Evolutionary conservation across 2,329 filamentous ascomycete species (phyloP).

Genomic region (Sporothrix humicola): DNA sequence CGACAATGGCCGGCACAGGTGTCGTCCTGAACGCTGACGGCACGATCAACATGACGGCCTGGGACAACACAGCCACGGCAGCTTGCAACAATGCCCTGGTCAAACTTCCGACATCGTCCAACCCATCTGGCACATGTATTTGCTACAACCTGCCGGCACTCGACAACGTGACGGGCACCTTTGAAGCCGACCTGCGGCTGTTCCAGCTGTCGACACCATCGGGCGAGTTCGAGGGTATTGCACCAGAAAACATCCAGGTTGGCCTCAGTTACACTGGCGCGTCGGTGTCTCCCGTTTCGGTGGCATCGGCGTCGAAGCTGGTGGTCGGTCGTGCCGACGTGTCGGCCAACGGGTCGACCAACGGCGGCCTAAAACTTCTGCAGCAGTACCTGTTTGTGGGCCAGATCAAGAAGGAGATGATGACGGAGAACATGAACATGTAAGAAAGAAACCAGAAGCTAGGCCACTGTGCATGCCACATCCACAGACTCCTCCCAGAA

Average conservation of each 20-base stretch:
- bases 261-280: constrained; percentile 61
- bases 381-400: constrained; percentile 73
- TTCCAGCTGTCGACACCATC: constrained; percentile 70
- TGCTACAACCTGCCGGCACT: constrained; percentile 82
- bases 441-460: constrained; percentile 49
- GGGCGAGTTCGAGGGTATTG: constrained; percentile 59
- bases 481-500: background rate
- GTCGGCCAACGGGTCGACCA: constrained; percentile 35
- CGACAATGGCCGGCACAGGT: constrained; percentile 35
- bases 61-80: constrained; percentile 59
- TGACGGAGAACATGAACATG: constrained; percentile 64
- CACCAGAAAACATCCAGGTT: constrained; percentile 60
- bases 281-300: constrained; percentile 53
- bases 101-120: constrained; percentile 63
- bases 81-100: constrained; percentile 66
- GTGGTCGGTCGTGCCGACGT: constrained; percentile 36
- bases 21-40: constrained; percentile 51
- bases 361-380: constrained; percentile 51
- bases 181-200: constrained; percentile 77
- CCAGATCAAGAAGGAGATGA: constrained; percentile 64
- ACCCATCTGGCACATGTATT: constrained; percentile 76
- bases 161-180: constrained; percentile 69
- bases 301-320: constrained; percentile 39
- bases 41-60: constrained; percentile 60
- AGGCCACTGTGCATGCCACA: background rate